Conservation (phyloP, 208 protist species). For the Leishmania arabica region DNA sequence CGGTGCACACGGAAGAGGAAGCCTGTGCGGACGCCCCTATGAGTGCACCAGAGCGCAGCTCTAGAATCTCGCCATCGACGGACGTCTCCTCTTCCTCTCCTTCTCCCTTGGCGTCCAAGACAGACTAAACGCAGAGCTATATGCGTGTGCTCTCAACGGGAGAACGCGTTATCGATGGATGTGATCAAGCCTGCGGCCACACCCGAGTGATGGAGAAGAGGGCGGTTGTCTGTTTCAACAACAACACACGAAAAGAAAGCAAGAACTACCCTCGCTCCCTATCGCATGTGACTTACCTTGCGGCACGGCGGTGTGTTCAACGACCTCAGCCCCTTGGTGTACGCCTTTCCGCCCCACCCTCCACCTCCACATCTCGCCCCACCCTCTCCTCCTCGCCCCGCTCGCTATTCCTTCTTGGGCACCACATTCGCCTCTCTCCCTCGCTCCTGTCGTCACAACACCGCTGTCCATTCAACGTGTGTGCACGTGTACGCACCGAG, state of each 20-base stretch:
- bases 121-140: neutral
- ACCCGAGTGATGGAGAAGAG: neutral
- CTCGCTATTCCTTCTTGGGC: neutral
- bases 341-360: too few species aligned
- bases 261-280: neutral
- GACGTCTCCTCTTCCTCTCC: constrained; percentile 14
- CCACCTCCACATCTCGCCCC: too few species aligned
- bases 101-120: neutral
- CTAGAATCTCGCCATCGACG: neutral
- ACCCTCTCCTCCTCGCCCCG: neutral
- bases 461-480: neutral
- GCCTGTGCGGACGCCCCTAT: constrained; percentile 13
- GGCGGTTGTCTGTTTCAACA: neutral
- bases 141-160: neutral
- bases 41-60: constrained; percentile 14
- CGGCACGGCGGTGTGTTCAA: neutral
- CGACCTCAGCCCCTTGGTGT: neutral
- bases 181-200: neutral
- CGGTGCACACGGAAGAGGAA: constrained; percentile 15
- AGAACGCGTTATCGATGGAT: neutral
- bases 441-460: neutral
- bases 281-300: neutral
- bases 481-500: neutral
- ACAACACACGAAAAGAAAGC: neutral
- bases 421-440: neutral